A percentile compares a stretch with the other conserved stretches of the same genome.
These are phyloP conservation scores for Leccinum pellstonianum DNA, from an alignment of 768 basidiomycete genomes.

Conservation along the genomic window DNA sequence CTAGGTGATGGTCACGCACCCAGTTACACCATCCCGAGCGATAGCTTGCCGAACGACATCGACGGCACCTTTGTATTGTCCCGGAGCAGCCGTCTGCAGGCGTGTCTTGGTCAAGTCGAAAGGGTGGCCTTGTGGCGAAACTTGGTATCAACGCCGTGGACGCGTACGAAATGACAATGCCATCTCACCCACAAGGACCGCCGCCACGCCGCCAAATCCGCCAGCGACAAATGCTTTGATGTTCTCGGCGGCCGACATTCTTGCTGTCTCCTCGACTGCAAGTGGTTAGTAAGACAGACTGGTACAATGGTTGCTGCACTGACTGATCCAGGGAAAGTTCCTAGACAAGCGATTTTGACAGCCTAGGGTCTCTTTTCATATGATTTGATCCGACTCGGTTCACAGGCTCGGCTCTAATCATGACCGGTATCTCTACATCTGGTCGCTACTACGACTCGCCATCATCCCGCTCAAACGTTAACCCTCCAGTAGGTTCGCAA, in stretches of 20 bases:
- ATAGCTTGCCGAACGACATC: constrained; percentile 92
- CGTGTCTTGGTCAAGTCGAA: constrained; percentile 98
- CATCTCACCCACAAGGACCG: constrained; percentile 79
- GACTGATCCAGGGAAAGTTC: background rate
- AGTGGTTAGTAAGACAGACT: constrained; percentile 14
- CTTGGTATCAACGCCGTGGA: constrained; percentile 7
- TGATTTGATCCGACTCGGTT: constrained; percentile 24
- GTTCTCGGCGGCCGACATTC: constrained; percentile 36
- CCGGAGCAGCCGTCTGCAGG: constrained; percentile 87
- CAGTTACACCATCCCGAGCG: constrained; percentile 85
- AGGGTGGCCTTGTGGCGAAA: constrained; percentile 70
- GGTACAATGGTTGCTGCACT: background rate
- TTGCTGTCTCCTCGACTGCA: constrained; percentile 19
- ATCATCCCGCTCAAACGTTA: constrained; percentile 48
- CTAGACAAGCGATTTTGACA: constrained; percentile 28
- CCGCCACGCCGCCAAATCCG: constrained; percentile 85
- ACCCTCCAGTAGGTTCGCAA: constrained; percentile 84
- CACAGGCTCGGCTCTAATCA: background rate
- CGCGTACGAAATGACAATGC: background rate
- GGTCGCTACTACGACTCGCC: too few relatives aligned
- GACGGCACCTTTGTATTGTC: constrained; percentile 86
- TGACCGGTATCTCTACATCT: too few relatives aligned
- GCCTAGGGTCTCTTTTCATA: constrained; percentile 21
- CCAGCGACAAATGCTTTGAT: constrained; percentile 90
- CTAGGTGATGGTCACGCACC: constrained; percentile 47